phyloP scores from a whole-genome alignment of 805 yeast genomes.

The Metschnikowia continentalis region DNA sequence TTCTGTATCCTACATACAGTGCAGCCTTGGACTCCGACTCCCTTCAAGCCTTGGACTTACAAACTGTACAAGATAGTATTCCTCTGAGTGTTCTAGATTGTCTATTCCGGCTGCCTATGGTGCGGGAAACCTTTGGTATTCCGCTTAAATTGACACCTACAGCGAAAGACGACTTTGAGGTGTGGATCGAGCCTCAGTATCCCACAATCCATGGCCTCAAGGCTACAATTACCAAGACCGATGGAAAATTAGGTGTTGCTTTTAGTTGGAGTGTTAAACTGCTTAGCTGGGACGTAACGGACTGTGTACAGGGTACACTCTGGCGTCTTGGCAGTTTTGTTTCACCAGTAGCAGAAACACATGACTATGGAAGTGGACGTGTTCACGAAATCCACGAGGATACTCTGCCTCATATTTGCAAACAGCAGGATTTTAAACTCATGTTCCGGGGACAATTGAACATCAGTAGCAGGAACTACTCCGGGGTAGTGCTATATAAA shows the following conservation, averaged over 20 bases:
- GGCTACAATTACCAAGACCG: slow-evolving; percentile 15
- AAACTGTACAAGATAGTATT: slow-evolving; percentile 21
- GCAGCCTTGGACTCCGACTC: not conserved
- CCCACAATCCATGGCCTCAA: slow-evolving; percentile 30
- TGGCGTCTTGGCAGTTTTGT: slow-evolving; percentile 25
- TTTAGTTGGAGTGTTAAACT: slow-evolving; percentile 28
- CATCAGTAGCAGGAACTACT: slow-evolving; percentile 14
- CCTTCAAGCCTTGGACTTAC: not conserved
- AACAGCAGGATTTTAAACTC: slow-evolving; percentile 19
- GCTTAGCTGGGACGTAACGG: slow-evolving; percentile 19
- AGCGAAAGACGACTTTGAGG: slow-evolving; percentile 14
- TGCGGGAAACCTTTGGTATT: slow-evolving; percentile 25
- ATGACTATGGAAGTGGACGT: slow-evolving; percentile 24
- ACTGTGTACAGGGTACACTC: slow-evolving; percentile 21
- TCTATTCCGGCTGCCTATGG: slow-evolving; percentile 17
- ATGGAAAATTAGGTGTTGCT: slow-evolving; percentile 5
- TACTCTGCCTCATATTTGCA: not conserved
- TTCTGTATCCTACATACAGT: slow-evolving; percentile 24
- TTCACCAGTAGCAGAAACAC: slow-evolving; percentile 22
- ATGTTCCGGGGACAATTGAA: slow-evolving; percentile 23
- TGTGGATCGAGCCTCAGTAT: slow-evolving; percentile 30
- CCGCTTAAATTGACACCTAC: slow-evolving; percentile 22
- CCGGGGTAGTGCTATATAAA: slow-evolving; percentile 21
- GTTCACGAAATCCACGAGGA: slow-evolving; percentile 23
- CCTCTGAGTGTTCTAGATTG: slow-evolving; percentile 26